Base-by-base conservation (phyloP, 148 eudicot species). In the Chenopodium quinoa region DNA sequence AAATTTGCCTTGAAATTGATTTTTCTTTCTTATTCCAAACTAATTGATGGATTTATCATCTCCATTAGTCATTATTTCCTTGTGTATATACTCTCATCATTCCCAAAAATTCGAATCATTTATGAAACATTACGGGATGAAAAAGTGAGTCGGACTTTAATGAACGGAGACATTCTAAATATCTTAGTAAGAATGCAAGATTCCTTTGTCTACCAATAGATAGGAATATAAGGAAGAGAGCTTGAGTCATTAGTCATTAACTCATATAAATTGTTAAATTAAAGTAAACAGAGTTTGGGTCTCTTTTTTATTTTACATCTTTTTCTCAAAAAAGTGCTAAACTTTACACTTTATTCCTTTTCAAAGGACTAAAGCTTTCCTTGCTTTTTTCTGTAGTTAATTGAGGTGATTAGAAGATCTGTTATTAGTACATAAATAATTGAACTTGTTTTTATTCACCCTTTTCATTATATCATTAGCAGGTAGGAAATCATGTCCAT, bases 401-500 rank as follows among this genome's bases (percentile, higher is more conserved):
- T 58, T 54, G 44, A 40, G 78, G 78, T 58, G 66, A 54, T 75
- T 75, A 7, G 31, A 73, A 73, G 32, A 37, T 75, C 62, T 56
- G 40, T 56, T 56, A 37, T 14, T 31, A 67, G 34, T 34, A 34
- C 44, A 29, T 29, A 16, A 32, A 78, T 63, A 47, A 5, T 48
- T 27, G 60, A 44, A 62, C 66, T 62, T 62, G 66, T 27, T 62
- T 22, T 22, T 62, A 25, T 62, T 20, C 66, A 25, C 25, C 23
- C 66, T 62, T 62, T 62, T 62, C 66, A 62, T 20, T n/a, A 62
- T 62, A 62, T 22, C 5, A 62, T 9, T 81, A 68, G 73, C 46
- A 46, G 81, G 52, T 71, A 72, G 25, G 71, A 31, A 73, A 73
- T 80, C 78, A 46, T 73, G 16, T 73, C 76, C 62, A 73, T 60